These are phyloP conservation scores for Turritis glabra DNA, from an alignment of 345 rosid genomes.

Conservation along the genomic window DNA sequence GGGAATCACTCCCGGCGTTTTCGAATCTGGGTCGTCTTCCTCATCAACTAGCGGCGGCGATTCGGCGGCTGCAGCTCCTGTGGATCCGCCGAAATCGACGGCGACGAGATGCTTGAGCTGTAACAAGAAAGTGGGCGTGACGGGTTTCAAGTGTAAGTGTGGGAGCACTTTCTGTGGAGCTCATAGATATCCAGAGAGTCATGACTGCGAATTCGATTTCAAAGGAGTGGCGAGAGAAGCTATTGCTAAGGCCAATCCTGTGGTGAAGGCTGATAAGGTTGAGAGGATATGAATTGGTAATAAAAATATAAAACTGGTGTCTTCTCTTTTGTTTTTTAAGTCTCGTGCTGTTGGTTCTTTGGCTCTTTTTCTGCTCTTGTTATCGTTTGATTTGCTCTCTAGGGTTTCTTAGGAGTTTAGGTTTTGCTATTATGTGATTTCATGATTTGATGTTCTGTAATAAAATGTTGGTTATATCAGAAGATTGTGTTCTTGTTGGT, in stretches of 20 bases:
- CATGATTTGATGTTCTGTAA: constrained; percentile 33
- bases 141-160: constrained; percentile 84
- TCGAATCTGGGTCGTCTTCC: constrained; percentile 6
- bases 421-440: constrained; percentile 28
- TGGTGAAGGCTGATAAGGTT: constrained; percentile 73
- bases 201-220: constrained; percentile 74
- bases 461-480: constrained; percentile 21
- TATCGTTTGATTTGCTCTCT: constrained; percentile 25
- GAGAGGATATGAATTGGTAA: constrained; percentile 55
- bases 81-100: constrained; percentile 27
- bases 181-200: constrained; percentile 86
- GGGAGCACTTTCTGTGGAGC: constrained; percentile 71
- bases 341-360: constrained; percentile 28
- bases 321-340: not conserved
- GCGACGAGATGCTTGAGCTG: constrained; percentile 59
- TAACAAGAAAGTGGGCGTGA: constrained; percentile 75
- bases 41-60: constrained; percentile 40
- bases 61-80: not conserved
- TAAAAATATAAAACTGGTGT: not conserved
- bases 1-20: not conserved
- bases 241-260: constrained; percentile 77
- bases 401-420: constrained; percentile 20
- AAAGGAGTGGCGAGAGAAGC: constrained; percentile 64
- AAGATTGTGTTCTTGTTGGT: constrained; percentile 6
- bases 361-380: constrained; percentile 20